Evolutionary conservation across 495 filamentous ascomycete species (phyloP), one percentile per base, ranked within the genome.

Genomic region (Penicillium waksmanii): DNA sequence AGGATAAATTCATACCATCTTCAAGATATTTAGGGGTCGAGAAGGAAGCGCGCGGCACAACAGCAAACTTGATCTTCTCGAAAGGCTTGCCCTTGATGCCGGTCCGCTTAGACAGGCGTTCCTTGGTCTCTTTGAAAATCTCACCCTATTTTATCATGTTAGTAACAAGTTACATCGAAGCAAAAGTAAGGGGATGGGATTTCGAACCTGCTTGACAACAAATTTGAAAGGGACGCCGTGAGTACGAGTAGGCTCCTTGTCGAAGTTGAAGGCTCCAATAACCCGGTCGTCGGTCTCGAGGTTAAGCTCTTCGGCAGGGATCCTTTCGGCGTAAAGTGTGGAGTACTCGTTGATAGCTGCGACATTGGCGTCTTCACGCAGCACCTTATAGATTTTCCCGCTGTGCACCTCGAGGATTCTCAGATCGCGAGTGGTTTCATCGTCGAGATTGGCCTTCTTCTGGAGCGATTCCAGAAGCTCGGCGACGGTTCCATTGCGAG

Each of bases 11-110:
- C 86, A 82, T 78, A 96, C 95, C 93, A 78, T 98, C 95, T 61
- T 84, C 84, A 55, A 99, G 78, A 78, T 96, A 97, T 55, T 84
- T 79, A 5, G 93, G 89, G 65, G 83, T 89, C 18, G 89, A 85
- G 73, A 88, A 96, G 25, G 81, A 73, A 25, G 80, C 72, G 54
- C 89, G 83, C 59, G 85, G 84, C 7, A 97, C 82, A 46, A 97
- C 75, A 5, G 92, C 91, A 78, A 99, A 97, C 74, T 93, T 97
- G 71, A 98, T 93, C 81, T 97, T 99, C 74, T 99, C 95, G 62
- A 98, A 95, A 56, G 91, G 91, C 79, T 98, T 98, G 62, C 95
- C 95, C 77, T 97, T 98, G 71, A 99, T 86, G 12, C 93, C 93
- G 3, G 90, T 96, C 50, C 95, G 84, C 69, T 90, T 91, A 64